Evolutionary conservation across 2,329 filamentous ascomycete species (phyloP).

Genomic region (Fusarium tanahbumbuense): DNA sequence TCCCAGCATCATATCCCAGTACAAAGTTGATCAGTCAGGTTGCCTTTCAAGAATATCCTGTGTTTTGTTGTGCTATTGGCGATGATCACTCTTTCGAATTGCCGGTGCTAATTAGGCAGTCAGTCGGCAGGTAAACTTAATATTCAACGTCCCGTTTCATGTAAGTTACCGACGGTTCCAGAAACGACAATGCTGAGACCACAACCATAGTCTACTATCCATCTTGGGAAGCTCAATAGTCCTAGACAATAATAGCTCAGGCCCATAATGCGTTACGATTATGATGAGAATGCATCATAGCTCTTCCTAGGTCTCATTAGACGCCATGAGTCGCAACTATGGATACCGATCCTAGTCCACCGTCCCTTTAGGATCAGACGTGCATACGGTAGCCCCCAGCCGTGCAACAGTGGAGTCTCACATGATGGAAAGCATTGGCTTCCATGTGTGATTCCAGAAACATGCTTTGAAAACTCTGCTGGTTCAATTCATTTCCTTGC

Average conservation of each 20-base stretch:
- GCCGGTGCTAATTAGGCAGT: neutral
- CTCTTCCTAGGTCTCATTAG: neutral
- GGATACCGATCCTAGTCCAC: slow-evolving; percentile 5
- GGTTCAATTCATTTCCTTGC: slow-evolving; percentile 27
- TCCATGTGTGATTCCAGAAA: slow-evolving; percentile 36
- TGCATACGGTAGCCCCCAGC: slow-evolving; percentile 13
- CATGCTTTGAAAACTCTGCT: slow-evolving; percentile 37
- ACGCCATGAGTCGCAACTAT: slow-evolving; percentile 26
- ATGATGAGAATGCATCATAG: slow-evolving; percentile 16
- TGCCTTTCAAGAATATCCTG: neutral
- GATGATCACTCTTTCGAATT: slow-evolving; percentile 1
- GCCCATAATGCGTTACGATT: slow-evolving; percentile 4
- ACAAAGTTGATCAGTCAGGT: slow-evolving; percentile 2
- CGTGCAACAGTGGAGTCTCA: slow-evolving; percentile 26
- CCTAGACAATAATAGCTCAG: slow-evolving; percentile 21
- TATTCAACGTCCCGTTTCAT: neutral
- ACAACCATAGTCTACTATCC: neutral
- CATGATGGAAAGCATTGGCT: slow-evolving; percentile 32
- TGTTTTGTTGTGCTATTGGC: neutral
- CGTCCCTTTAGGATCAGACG: slow-evolving; percentile 2
- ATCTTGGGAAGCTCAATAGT: slow-evolving; percentile 11
- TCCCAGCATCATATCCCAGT: slow-evolving; percentile 9
- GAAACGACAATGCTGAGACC: neutral
- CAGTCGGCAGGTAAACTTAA: neutral
- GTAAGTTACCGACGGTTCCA: neutral